These are phyloP conservation scores for Solanum hybrid DNA, from an alignment of 305 asterid species.

Conservation along the genomic window DNA sequence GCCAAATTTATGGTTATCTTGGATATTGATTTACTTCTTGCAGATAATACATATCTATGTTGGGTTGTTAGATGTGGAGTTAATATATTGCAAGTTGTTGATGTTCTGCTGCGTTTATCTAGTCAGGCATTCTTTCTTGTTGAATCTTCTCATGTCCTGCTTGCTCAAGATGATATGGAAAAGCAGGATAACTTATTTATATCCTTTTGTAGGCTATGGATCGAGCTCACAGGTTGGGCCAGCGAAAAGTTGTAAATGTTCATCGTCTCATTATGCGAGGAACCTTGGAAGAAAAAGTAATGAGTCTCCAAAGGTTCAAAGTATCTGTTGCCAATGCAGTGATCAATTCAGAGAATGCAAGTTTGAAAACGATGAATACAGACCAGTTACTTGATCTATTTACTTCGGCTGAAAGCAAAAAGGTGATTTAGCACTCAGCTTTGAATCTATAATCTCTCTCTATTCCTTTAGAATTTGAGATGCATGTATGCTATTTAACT, in stretches of 20 bases:
- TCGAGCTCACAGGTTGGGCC: slow-evolving; percentile 98
- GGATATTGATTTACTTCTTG: not conserved
- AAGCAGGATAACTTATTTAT: not conserved
- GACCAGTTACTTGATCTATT: slow-evolving; percentile 95
- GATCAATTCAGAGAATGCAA: slow-evolving; percentile 91
- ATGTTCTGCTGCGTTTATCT: not conserved
- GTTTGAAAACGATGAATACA: slow-evolving; percentile 96
- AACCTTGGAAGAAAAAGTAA: slow-evolving; percentile 97
- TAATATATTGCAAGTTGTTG: not conserved
- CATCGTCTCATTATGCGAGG: slow-evolving; percentile 99
- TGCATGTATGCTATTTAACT: not conserved
- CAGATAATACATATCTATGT: not conserved
- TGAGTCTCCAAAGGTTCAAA: slow-evolving; percentile 99
- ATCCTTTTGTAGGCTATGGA: slow-evolving; percentile 86
- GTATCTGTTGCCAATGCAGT: slow-evolving; percentile 92
- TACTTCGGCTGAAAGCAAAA: slow-evolving; percentile 72
- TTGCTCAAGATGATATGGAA: not conserved
- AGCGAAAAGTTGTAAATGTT: slow-evolving; percentile 87
- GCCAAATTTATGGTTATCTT: not conserved
- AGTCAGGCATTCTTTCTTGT: not conserved
- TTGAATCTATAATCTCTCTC: not conserved
- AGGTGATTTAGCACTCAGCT: slow-evolving; percentile 38
- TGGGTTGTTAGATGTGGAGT: not conserved
- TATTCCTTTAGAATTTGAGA: not conserved
- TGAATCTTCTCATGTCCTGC: not conserved